Evolutionary conservation across 352 stramenopile species (phyloP).

Genomic region (Phytophthora tubulina): DNA sequence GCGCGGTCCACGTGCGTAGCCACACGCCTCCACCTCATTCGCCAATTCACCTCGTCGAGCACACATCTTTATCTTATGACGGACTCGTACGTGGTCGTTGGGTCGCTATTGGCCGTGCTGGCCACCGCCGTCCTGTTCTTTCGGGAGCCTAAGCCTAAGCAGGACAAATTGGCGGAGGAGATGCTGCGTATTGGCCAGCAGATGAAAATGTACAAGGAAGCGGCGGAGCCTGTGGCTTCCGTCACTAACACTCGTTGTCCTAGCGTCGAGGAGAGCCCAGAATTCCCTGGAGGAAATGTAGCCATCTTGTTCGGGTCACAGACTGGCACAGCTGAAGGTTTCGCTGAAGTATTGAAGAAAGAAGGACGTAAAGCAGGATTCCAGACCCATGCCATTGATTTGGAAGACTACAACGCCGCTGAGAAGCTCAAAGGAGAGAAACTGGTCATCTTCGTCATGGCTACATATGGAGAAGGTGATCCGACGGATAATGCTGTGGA

Average conservation of each 20-base stretch:
- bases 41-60: conserved; percentile 18
- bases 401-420: conserved; percentile 95
- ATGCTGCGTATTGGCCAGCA: conserved; percentile 80
- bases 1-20: conserved; percentile 14
- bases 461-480: conserved; percentile 99
- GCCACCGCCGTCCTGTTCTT: conserved; percentile 72
- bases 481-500: conserved; percentile 97
- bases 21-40: conserved; percentile 22
- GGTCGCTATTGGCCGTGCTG: conserved; percentile 73
- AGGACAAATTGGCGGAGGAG: conserved; percentile 73
- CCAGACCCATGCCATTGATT: conserved; percentile 89
- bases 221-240: conserved; percentile 26
- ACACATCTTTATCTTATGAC: conserved; percentile 16
- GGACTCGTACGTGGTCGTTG: conserved; percentile 76
- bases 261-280: conserved; percentile 46
- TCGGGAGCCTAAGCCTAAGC: conserved; percentile 58
- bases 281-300: conserved; percentile 76
- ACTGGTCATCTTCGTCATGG: conserved; percentile 95
- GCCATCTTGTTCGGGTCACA: conserved; percentile 98
- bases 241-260: not conserved
- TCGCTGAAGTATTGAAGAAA: conserved; percentile 94
- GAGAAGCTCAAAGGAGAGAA: conserved; percentile 50
- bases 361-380: conserved; percentile 92
- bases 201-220: conserved; percentile 87
- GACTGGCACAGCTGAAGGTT: conserved; percentile 98